Evolutionary conservation across 163 green algal species (phyloP).

Genomic region (Trebouxiophyceae sp.): DNA sequence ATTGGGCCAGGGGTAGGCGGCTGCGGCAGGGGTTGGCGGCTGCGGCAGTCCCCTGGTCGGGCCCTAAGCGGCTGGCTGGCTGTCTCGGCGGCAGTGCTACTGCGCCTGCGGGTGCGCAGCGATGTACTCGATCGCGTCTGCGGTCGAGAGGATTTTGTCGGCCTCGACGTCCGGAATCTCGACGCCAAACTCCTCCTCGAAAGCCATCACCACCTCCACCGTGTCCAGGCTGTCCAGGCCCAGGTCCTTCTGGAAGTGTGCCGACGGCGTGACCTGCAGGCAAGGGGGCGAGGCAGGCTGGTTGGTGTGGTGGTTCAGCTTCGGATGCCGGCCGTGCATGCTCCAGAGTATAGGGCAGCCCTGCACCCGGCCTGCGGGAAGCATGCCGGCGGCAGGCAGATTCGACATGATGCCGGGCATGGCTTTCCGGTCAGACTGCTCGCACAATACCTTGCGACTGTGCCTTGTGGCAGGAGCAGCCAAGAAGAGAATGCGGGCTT

Average conservation of each 20-base stretch:
- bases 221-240: slow-evolving; percentile 95
- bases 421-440: too few relatives aligned
- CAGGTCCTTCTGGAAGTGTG: slow-evolving; percentile 89
- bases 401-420: background rate
- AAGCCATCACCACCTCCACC: slow-evolving; percentile 96
- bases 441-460: too few relatives aligned
- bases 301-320: too few relatives aligned
- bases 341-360: too few relatives aligned
- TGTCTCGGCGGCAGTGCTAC: slow-evolving; percentile 34
- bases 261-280: slow-evolving; percentile 62
- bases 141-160: slow-evolving; percentile 89
- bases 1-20: too few relatives aligned
- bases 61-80: too few relatives aligned
- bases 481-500: too few relatives aligned
- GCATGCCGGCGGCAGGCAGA: background rate
- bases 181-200: slow-evolving; percentile 99
- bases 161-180: slow-evolving; percentile 97
- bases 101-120: slow-evolving; percentile 89
- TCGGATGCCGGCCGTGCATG: too few relatives aligned
- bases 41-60: too few relatives aligned
- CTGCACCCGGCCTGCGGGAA: background rate
- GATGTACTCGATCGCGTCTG: slow-evolving; percentile 95
- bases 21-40: too few relatives aligned
- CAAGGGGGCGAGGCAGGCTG: too few relatives aligned
- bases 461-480: too few relatives aligned